Evolutionary conservation across 2,329 filamentous ascomycete genomes (phyloP).

Genomic region (Atkinsonella texensis): DNA sequence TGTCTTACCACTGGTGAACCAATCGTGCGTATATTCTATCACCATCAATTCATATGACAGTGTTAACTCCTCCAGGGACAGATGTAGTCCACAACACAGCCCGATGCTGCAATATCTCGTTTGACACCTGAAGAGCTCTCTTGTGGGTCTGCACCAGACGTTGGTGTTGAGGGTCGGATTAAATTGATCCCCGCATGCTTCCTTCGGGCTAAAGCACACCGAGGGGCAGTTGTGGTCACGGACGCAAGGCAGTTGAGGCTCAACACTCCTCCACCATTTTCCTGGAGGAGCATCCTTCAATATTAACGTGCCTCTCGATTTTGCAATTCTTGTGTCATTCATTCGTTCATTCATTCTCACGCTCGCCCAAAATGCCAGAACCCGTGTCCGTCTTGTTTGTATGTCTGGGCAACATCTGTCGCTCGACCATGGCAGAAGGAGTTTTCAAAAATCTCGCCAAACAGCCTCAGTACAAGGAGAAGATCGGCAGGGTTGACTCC

Average conservation of each 20-base stretch:
- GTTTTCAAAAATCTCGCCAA: slow-evolving; percentile 66
- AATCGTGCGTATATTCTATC: no score
- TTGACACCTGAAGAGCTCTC: not conserved
- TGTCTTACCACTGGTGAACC: no score
- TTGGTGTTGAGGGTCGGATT: no score
- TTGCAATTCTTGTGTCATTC: not conserved
- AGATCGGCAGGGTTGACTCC: slow-evolving; percentile 64
- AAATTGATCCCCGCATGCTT: not conserved
- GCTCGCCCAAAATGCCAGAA: slow-evolving; percentile 22
- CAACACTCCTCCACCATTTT: not conserved
- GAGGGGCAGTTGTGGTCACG: not conserved
- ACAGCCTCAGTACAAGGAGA: slow-evolving; percentile 44
- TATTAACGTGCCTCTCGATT: not conserved
- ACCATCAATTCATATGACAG: no score
- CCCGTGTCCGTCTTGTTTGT: slow-evolving; percentile 75
- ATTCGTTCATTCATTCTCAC: not conserved
- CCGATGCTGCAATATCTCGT: not conserved
- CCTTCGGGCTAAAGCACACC: not conserved
- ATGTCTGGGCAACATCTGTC: slow-evolving; percentile 92
- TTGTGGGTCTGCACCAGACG: no score
- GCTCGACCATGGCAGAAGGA: slow-evolving; percentile 90
- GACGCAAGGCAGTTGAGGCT: not conserved
- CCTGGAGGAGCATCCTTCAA: not conserved
- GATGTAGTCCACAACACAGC: no score
- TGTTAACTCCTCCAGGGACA: no score